Evolutionary conservation across 371 early-diverging fungal genomes (phyloP).

Genomic region (Capillidium rhysosporum): DNA sequence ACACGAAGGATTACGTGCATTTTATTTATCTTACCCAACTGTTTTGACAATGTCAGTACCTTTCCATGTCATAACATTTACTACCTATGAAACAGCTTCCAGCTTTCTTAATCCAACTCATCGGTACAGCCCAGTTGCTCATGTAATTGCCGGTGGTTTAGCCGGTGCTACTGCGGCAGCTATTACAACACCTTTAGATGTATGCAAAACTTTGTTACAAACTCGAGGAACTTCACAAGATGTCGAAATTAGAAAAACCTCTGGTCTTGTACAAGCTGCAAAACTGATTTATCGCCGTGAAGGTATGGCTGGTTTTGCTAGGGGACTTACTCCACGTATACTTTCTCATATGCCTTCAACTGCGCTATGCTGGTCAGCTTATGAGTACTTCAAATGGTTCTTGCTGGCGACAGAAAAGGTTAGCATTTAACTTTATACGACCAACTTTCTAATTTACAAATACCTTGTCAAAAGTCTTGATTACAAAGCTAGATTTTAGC

Average conservation of each 20-base stretch:
- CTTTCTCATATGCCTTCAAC: slow-evolving; percentile 80
- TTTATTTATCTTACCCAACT: slow-evolving; percentile 82
- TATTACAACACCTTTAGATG: slow-evolving; percentile 85
- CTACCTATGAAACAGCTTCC: slow-evolving; percentile 74
- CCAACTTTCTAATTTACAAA: too few relatives aligned
- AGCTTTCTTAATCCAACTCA: slow-evolving; percentile 51
- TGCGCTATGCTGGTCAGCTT: slow-evolving; percentile 86
- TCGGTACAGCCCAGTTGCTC: slow-evolving; percentile 63
- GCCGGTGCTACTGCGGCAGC: slow-evolving; percentile 83
- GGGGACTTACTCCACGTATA: slow-evolving; percentile 67
- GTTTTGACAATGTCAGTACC: slow-evolving; percentile 79
- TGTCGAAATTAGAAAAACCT: slow-evolving; percentile 36
- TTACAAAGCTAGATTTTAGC: too few relatives aligned
- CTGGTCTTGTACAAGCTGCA: slow-evolving; percentile 49
- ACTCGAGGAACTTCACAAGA: slow-evolving; percentile 61
- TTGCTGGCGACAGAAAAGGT: slow-evolving; percentile 9
- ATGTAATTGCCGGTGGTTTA: slow-evolving; percentile 66
- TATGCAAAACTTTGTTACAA: slow-evolving; percentile 80
- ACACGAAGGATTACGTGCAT: slow-evolving; percentile 64
- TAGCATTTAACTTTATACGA: neutral
- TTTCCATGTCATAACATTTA: slow-evolving; percentile 78
- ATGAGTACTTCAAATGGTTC: slow-evolving; percentile 71
- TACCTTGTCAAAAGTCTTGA: too few relatives aligned
- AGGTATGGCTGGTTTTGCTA: slow-evolving; percentile 58
- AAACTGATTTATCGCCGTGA: slow-evolving; percentile 47